Conservation (phyloP, 805 yeast species). For the Blastobotrys mokoenaii region DNA sequence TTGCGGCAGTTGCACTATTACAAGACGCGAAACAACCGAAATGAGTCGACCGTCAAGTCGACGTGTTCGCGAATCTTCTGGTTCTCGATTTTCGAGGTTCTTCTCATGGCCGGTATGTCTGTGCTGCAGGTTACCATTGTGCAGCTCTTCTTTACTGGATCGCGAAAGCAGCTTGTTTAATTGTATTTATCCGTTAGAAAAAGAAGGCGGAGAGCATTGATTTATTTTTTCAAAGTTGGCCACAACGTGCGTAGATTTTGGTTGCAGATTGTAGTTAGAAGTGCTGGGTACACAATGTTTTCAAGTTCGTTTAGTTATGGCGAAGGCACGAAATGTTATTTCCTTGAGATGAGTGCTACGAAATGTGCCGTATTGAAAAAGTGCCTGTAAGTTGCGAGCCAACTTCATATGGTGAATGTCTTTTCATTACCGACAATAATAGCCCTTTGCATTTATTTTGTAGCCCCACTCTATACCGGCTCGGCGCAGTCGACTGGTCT, state of each 20-base stretch:
- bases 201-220: background rate
- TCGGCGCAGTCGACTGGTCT: slow-evolving; percentile 17
- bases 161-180: slow-evolving; percentile 29
- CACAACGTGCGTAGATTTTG: background rate
- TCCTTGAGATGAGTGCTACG: no score
- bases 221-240: background rate
- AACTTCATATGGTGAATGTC: no score
- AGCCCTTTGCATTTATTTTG: no score
- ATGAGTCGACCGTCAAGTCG: slow-evolving; percentile 77
- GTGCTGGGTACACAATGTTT: no score
- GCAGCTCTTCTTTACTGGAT: slow-evolving; percentile 62
- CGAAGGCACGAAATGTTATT: no score
- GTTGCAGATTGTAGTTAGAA: background rate
- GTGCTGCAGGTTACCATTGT: slow-evolving; percentile 70
- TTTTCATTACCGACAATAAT: no score
- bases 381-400: no score
- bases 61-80: slow-evolving; percentile 73
- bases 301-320: no score
- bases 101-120: slow-evolving; percentile 70
- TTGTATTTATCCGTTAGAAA: background rate
- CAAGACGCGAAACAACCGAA: slow-evolving; percentile 83
- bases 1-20: slow-evolving; percentile 55
- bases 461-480: background rate
- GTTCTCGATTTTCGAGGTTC: slow-evolving; percentile 63
- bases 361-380: no score